Percentiles rank a stretch among this genome's conserved stretches.
Evolutionary conservation across 1,139 yeast genomes (phyloP).

Genomic region (Nakaseomyces uthaithaninus): DNA sequence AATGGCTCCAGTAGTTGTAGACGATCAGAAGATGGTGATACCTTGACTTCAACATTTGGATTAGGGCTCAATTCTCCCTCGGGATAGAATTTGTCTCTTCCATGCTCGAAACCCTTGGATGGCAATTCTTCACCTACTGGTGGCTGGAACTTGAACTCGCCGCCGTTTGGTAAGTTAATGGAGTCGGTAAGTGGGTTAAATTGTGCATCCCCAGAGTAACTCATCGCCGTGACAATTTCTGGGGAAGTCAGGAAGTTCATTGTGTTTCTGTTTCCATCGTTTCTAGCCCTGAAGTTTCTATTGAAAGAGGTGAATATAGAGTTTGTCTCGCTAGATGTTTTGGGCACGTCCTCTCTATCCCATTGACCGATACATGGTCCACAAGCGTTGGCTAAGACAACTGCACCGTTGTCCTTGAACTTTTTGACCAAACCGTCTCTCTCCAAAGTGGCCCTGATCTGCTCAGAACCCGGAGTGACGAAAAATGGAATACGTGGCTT

Average conservation of each 20-base stretch:
- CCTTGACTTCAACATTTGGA: slow-evolving; percentile 59
- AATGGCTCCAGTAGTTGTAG: slow-evolving; percentile 86
- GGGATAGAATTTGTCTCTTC: slow-evolving; percentile 80
- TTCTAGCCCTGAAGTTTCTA: slow-evolving; percentile 94
- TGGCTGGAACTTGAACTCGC: slow-evolving; percentile 65
- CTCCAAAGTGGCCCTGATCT: slow-evolving; percentile 92
- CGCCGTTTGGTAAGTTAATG: slow-evolving; percentile 57
- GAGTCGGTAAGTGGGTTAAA: slow-evolving; percentile 83
- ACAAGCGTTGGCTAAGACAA: slow-evolving; percentile 92
- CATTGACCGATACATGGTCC: slow-evolving; percentile 99
- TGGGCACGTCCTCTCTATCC: slow-evolving; percentile 70
- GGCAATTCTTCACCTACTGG: slow-evolving; percentile 82
- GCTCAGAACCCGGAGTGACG: slow-evolving; percentile 98
- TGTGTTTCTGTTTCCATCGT: slow-evolving; percentile 94
- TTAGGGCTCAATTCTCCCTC: slow-evolving; percentile 57
- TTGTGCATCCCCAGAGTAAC: slow-evolving; percentile 80
- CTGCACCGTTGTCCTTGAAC: slow-evolving; percentile 79
- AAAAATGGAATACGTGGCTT: slow-evolving; percentile 88
- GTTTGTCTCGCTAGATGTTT: slow-evolving; percentile 57
- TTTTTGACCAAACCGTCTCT: slow-evolving; percentile 82
- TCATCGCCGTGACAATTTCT: slow-evolving; percentile 94
- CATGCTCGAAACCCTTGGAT: slow-evolving; percentile 64
- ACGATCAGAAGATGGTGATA: slow-evolving; percentile 71
- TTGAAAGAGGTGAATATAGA: slow-evolving; percentile 93
- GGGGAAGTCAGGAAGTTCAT: slow-evolving; percentile 96